Evolutionary conservation across 2,329 filamentous ascomycete genomes (phyloP), one percentile per base, ranked within the genome.

Genomic region (Juglanconis oblonga): DNA sequence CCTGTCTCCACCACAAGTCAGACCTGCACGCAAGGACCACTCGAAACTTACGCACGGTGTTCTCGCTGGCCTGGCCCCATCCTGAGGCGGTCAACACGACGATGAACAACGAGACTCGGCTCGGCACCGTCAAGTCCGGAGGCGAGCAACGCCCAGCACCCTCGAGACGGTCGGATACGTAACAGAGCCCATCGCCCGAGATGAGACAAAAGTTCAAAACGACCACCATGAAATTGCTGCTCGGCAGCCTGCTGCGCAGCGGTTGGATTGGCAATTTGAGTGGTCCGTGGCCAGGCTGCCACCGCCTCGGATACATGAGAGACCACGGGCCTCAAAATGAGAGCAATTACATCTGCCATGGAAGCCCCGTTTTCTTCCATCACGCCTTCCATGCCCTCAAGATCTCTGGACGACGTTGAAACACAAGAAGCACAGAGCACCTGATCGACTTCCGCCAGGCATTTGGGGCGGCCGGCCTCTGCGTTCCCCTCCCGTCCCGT

Each of bases 31-130:
- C 31, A 42, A 40, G 35, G 38, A 24, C 55, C 55, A 44, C 55
- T 44, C 36, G 55, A 57, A 52, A 51, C 55, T 40, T 17, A 13
- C 55, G 55, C 55, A 57, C 55, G 55, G 55, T 57, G 55, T 45
- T 32, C n/a, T 45, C 32, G 55, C 48, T 51, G 36, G 55, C 55
- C 35, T 35, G 44, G 33, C 52, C 31, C 52, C 32, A 48, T n/a
- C 14, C 14, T 29, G 55, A 57, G 55, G 55, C 55, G 55, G 55
- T 57, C 55, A 57, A 52, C 38, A 47, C 10, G 10, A 47, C 42
- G 36, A 40, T 32, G 24, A 42, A 50, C 10, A 13, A 24, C n/a
- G 48, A 38, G 55, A 57, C 14, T 10, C 47, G 45, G 47, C 55
- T 35, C 49, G 7, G 47, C 47, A 7, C 33, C 14, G 8, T 35